Base-by-base conservation (phyloP, 2,329 filamentous ascomycete species). In the Ascochyta viciae-villosae region DNA sequence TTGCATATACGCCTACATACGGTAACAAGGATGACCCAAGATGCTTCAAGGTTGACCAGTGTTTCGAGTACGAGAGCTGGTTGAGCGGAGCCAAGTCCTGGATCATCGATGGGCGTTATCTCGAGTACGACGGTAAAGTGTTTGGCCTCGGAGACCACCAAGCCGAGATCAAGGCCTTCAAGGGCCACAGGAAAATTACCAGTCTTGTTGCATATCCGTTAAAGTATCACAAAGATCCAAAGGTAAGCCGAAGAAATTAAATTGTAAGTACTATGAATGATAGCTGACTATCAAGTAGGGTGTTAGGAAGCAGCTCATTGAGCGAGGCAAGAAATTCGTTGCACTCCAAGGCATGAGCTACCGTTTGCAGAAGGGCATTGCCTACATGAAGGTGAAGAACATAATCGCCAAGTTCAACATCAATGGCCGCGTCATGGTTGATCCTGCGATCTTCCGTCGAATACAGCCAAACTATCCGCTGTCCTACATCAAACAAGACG, bases 391-490 rank as follows among this genome's bases (percentile, higher is more conserved):
- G 80, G 88, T 89, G 74, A 91, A 91, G 79, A 88, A 88, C 66
- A 80, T 82, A 55, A 80, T 91, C 13, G 79, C 90, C 71, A 94
- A 92, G 73, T 88, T 96, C 75, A 92, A 92, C 69, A 89, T 96
- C 73, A 91, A 92, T 60, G 90, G 92, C 16, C 87, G 93, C 27
- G 84, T 96, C 60, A 96, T 96, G 92, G 82, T 96, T 23, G 93
- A 96, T 69, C 87, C 91, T 0, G 87, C 87, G 3, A 90, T 90
- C 38, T 92, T 96, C 76, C 86, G 91, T 8, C 86, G 91, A 31
- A 90, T 94, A 73, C 91, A 95, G 63, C 90, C 92, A 1, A 96
- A 96, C 71, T 96, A 96, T 64, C 85, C 85, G 0, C 85, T 94
- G 65, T 91, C 89, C 22, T 82, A 85, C 1, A 87, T 96, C 50